A percentile compares a stretch with the other conserved stretches of the same genome.
These are phyloP conservation scores for Xylaria telfairii DNA, from an alignment of 495 filamentous ascomycete genomes.

Conservation along the genomic window DNA sequence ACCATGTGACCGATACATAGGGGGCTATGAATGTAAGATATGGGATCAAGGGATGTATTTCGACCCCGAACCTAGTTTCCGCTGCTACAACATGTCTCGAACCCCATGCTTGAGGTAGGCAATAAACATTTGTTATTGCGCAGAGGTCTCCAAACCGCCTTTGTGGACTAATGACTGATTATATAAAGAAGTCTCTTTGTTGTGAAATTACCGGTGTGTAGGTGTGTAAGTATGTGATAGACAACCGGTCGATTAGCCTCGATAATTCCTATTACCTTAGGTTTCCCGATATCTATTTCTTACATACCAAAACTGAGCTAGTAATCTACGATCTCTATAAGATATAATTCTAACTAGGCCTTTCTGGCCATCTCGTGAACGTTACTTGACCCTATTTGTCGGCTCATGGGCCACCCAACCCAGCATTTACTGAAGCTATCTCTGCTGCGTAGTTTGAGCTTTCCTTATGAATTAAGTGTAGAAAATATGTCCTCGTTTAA, in stretches of 20 bases:
- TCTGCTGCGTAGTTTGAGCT: not conserved
- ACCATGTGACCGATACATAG: no score
- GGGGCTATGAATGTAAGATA: no score
- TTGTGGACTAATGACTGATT: no score
- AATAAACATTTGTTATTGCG: no score
- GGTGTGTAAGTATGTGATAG: no score
- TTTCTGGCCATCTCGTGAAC: not conserved
- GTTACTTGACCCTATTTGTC: not conserved
- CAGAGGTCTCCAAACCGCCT: no score
- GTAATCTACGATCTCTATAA: not conserved
- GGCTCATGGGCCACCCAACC: not conserved
- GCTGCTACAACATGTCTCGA: no score
- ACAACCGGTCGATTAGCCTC: not conserved
- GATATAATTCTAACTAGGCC: not conserved
- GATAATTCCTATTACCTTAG: not conserved
- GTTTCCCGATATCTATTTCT: not conserved
- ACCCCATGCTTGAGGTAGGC: no score
- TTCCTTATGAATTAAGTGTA: not conserved
- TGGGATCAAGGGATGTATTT: no score
- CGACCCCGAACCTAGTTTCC: no score
- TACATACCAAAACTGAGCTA: not conserved
- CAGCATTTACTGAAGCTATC: not conserved
- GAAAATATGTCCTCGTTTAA: not conserved
- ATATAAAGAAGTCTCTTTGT: no score
- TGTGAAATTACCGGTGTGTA: no score